Evolutionary conservation across 352 stramenopile species (phyloP).

Genomic region (Phytophthora europaea): DNA sequence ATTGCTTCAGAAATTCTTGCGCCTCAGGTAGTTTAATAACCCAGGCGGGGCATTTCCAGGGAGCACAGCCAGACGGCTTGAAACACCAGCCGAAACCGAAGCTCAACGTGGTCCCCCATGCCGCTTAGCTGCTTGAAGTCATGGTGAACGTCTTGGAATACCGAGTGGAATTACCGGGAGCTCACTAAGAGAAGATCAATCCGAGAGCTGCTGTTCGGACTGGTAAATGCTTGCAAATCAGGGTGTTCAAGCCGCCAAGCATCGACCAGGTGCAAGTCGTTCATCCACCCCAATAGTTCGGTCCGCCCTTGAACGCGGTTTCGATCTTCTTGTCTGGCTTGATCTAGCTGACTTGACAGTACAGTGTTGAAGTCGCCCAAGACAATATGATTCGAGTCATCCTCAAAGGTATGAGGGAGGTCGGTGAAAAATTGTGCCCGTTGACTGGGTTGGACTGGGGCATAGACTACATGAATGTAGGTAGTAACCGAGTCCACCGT

Average conservation of each 20-base stretch:
- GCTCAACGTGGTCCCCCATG: not conserved
- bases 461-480: constrained; percentile 30
- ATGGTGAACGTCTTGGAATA: not conserved
- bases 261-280: not conserved
- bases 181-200: constrained; percentile 10
- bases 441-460: not conserved
- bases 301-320: not conserved
- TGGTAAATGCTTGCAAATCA: constrained; percentile 10
- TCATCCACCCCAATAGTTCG: constrained; percentile 10
- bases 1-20: not conserved
- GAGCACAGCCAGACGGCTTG: not conserved
- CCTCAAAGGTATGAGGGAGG: constrained; percentile 7
- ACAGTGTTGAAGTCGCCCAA: constrained; percentile 14
- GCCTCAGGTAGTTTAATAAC: not conserved
- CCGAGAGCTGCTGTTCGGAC: not conserved
- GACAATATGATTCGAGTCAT: constrained; percentile 4
- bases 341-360: not conserved
- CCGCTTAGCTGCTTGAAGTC: not conserved
- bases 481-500: not conserved
- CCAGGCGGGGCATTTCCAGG: not conserved
- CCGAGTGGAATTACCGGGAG: not conserved
- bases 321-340: not conserved
- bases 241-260: constrained; percentile 7
- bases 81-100: not conserved
- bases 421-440: not conserved